Base-by-base conservation (phyloP, 1,139 yeast genomes). In the Saccharomyces hybrid region DNA sequence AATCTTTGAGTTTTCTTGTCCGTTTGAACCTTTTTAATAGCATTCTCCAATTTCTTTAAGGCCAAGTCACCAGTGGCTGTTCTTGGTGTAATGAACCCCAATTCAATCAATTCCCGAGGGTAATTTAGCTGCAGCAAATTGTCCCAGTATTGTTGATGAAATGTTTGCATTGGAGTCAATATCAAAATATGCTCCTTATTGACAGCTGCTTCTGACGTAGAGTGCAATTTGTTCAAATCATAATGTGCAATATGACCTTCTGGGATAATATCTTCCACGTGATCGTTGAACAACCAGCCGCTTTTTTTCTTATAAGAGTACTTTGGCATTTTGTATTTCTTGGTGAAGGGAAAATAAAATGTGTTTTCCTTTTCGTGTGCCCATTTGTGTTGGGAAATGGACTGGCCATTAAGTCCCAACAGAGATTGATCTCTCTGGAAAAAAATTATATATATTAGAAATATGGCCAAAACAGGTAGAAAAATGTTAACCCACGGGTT, bases 71-170 rank as follows among this genome's bases (percentile, higher is more conserved):
- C 98, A 53, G 86, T 86, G 19, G 77, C 71, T 46, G 82, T 82
- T 62, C 95, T 78, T 52, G 99, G 98, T 50, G 91, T 79, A 52
- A 93, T 91, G 68, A 93, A 91, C 0, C 98, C 99, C 55, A 93
- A 77, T 61, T 91, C 95, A 51, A 91, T 78, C 61, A 88, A 78
- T 49, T 82, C 83, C 70, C 93, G 88, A 56, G 97, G 98, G 70
- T 93, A 93, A 16, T 83, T 75, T 64, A 93, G 74, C 60, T 78
- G 77, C 59, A 86, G 72, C 59, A 93, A 72, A 69, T 93, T 93
- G 46, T 81, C 80, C 98, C 98, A 93, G 74, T 90, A 93, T 62
- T 81, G 86, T 25, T 84, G 83, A 68, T 86, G 82, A 68, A 93
- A 93, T 60, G 83, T 80, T 50, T 95, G 86, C 82, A 93, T 83